Evolutionary conservation across 495 filamentous ascomycete species (phyloP), one percentile per base, ranked within the genome.

Genomic region (Coniosporium apollinis): DNA sequence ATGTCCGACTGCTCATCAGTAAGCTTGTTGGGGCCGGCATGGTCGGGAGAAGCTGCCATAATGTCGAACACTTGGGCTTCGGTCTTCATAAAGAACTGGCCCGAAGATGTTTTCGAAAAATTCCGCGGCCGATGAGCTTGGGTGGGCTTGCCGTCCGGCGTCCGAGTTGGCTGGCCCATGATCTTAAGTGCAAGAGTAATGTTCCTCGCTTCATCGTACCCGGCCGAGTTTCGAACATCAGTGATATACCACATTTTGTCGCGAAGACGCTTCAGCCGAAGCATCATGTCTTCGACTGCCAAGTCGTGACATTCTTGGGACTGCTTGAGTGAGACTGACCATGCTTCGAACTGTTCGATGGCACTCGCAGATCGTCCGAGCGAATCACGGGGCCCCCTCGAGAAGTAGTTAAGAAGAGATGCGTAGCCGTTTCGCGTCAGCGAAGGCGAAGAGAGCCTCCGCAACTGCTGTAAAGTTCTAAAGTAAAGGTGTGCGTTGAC

Each of bases 181-280:
- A 75, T 80, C 53, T 86, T 89, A 30, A 97, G 58, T 20, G 89
- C 89, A 38, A 76, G 65, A 8, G 84, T 81, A 8, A 97, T 76
- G 51, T 87, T 77, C 39, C 76, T 75, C 16, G 84, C 84, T 52
- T 91, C 80, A 39, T 92, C 87, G 48, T 94, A 97, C 2, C 72
- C 68, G 28, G 72, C 82, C 13, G 87, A 94, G 48, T 93, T 87
- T 37, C 79, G 76, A 28, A 96, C 89, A 54, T 96, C 89, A 4
- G 86, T 92, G 44, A 89, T 81, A 54, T 93, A 97, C 89, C 89
- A 97, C 82, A 94, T 93, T 64, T 96, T 96, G 54, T 91, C 79
- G 28, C 89, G 69, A 14, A 87, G 59, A 16, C 74, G 69, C 35
- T 74, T 74, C 11, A 77, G 55, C 10, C 67, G 67, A 37, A 61